Evolutionary conservation across 805 yeast genomes (phyloP).

Genomic region (Ogataea polymorpha): DNA sequence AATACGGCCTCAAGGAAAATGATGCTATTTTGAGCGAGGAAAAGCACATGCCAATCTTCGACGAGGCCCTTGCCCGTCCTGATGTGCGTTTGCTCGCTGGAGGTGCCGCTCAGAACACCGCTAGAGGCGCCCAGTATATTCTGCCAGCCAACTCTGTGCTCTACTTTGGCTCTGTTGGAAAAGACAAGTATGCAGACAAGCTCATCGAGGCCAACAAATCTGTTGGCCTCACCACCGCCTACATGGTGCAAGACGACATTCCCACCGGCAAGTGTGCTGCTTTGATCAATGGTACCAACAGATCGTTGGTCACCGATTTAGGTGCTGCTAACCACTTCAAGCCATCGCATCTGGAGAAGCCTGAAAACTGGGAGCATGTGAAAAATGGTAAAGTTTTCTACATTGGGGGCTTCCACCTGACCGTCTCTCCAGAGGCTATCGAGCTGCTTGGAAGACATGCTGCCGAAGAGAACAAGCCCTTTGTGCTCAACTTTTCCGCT

Average conservation of each 20-base stretch:
- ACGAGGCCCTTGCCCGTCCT: conserved; percentile 63
- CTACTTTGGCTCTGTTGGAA: conserved; percentile 95
- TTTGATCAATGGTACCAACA: conserved; percentile 73
- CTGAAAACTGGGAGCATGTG: conserved; percentile 86
- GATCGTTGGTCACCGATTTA: conserved; percentile 93
- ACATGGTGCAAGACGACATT: conserved; percentile 70
- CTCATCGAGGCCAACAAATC: conserved; percentile 76
- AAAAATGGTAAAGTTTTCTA: conserved; percentile 79
- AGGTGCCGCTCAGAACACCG: conserved; percentile 99
- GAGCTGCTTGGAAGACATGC: conserved; percentile 89
- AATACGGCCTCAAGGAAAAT: conserved; percentile 82
- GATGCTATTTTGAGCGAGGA: conserved; percentile 89
- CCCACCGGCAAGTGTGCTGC: conserved; percentile 99
- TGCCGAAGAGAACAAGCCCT: conserved; percentile 36
- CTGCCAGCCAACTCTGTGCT: conserved; percentile 79
- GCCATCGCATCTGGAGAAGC: conserved; percentile 78
- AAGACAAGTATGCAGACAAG: conserved; percentile 81
- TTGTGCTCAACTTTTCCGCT: conserved; percentile 86
- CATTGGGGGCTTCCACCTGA: conserved; percentile 98
- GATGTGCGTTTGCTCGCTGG: conserved; percentile 84
- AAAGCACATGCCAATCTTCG: conserved; percentile 80
- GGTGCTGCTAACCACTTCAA: conserved; percentile 98
- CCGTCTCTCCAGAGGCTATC: conserved; percentile 96
- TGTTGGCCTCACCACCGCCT: conserved; percentile 85
- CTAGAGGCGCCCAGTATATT: conserved; percentile 95